These are phyloP conservation scores for Xylaria sp. DNA, from an alignment of 2,329 filamentous ascomycete species.

Conservation along the genomic window DNA sequence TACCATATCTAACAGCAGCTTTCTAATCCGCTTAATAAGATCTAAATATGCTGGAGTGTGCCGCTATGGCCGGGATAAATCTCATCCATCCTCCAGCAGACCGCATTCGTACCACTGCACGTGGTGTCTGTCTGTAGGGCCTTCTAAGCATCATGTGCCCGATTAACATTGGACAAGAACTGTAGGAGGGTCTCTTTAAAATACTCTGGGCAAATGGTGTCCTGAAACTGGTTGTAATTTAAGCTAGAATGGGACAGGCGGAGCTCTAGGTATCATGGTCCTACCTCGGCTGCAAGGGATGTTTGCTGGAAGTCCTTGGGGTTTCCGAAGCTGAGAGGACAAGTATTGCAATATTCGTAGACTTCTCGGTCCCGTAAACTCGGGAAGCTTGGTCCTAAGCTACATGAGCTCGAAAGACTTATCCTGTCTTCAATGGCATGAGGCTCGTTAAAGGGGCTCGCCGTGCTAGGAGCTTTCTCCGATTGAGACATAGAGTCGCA, in stretches of 20 bases:
- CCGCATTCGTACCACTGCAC: constrained; percentile 20
- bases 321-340: background rate
- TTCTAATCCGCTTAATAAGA: constrained; percentile 1
- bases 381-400: background rate
- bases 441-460: constrained; percentile 6
- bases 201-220: background rate
- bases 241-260: constrained; percentile 7
- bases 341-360: background rate
- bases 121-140: constrained; percentile 26
- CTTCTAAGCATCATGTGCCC: constrained; percentile 17
- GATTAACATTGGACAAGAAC: constrained; percentile 18
- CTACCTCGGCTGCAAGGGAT: background rate
- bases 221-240: constrained; percentile 21
- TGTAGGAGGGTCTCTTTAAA: constrained; percentile 11
- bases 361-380: background rate
- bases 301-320: background rate
- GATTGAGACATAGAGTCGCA: constrained; percentile 31
- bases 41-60: background rate
- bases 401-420: background rate
- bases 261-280: constrained; percentile 10
- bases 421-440: background rate
- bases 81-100: background rate
- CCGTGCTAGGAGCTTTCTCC: constrained; percentile 9
- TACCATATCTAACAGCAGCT: too few species aligned
- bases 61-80: constrained; percentile 1